Percentiles rank a stretch among this genome's conserved stretches.
These are phyloP conservation scores for Potentilla sterilis DNA, from an alignment of 306 rosid genomes.

Conservation along the genomic window DNA sequence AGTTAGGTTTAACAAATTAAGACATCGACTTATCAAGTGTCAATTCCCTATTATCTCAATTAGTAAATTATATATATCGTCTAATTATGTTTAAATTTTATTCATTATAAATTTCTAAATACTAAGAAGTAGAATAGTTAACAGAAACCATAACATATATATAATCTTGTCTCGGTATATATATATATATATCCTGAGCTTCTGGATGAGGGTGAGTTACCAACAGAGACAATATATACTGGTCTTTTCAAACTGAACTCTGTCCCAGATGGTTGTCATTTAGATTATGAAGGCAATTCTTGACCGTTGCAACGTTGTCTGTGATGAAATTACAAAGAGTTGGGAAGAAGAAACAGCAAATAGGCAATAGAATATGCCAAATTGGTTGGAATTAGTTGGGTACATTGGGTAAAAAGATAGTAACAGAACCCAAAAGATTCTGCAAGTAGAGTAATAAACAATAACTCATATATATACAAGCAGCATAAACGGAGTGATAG, in stretches of 20 bases:
- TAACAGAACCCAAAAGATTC: conserved; percentile 13
- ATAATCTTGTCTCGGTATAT: neutral
- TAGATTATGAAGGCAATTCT: neutral
- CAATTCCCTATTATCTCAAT: no score
- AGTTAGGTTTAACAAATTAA: no score
- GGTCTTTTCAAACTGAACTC: neutral
- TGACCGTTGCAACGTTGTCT: neutral
- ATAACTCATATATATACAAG: conserved; percentile 5
- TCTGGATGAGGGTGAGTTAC: neutral
- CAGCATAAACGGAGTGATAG: conserved; percentile 4
- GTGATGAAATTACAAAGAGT: neutral
- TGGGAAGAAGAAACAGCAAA: neutral
- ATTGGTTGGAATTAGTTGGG: conserved; percentile 5
- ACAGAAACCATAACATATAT: no score
- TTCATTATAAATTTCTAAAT: no score
- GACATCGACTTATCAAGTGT: no score
- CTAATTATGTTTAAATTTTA: no score
- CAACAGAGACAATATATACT: neutral
- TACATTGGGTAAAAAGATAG: neutral
- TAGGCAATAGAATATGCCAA: conserved; percentile 13
- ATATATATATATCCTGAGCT: neutral
- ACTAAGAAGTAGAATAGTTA: no score
- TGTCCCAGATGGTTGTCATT: neutral
- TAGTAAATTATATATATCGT: no score
- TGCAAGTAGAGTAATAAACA: neutral